Conservation (phyloP, 331 rosid genomes). For the Malus hybrid region DNA sequence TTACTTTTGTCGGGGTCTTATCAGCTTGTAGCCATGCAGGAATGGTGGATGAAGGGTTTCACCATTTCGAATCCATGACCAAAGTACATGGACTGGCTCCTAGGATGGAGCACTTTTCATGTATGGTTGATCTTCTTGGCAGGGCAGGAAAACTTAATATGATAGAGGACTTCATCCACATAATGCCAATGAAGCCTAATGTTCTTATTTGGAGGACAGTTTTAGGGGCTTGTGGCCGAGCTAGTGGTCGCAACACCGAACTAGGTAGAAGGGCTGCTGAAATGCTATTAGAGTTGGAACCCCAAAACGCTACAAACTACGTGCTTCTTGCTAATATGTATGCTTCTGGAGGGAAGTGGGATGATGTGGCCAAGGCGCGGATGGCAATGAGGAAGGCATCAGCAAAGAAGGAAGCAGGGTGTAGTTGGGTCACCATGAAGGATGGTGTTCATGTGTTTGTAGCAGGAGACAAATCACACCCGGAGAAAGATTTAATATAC, state of each 20-base stretch:
- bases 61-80: conserved; percentile 59
- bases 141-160: conserved; percentile 61
- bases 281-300: conserved; percentile 73
- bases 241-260: conserved; percentile 54
- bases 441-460: conserved; percentile 86
- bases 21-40: conserved; percentile 95
- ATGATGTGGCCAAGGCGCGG: conserved; percentile 65
- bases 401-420: conserved; percentile 85
- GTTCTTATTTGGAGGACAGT: conserved; percentile 86
- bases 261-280: conserved; percentile 71
- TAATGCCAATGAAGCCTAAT: conserved; percentile 78
- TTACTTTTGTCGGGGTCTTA: conserved; percentile 76
- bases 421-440: conserved; percentile 93
- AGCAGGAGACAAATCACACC: conserved; percentile 79
- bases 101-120: conserved; percentile 77
- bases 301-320: conserved; percentile 73
- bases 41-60: conserved; percentile 63
- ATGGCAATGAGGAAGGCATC: conserved; percentile 72
- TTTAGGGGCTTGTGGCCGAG: conserved; percentile 68
- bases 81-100: conserved; percentile 56
- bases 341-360: conserved; percentile 81
- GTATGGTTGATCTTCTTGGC: conserved; percentile 89
- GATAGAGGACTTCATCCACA: conserved; percentile 57
- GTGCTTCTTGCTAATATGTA: conserved; percentile 92
- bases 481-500: conserved; percentile 58